phyloP scores from a whole-genome alignment of 805 yeast species.

The Myxozyma nipponensis region DNA sequence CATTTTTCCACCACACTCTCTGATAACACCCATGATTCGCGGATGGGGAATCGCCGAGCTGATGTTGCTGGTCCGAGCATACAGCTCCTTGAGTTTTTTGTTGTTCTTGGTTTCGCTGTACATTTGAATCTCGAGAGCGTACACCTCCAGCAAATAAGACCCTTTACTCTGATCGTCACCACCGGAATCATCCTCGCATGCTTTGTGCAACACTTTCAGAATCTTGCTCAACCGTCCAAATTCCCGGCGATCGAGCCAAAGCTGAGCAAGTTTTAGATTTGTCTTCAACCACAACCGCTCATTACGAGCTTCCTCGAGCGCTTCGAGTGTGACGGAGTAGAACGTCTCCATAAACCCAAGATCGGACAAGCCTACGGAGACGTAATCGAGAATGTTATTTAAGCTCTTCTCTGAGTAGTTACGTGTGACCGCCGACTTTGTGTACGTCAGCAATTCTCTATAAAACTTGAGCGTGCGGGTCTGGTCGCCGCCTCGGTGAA shows the following conservation, averaged over 20 bases:
- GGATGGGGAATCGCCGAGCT: conserved; percentile 73
- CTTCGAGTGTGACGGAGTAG: conserved; percentile 31
- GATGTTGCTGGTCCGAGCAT: conserved; percentile 47
- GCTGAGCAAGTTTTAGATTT: conserved; percentile 35
- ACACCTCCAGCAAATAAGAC: conserved; percentile 51
- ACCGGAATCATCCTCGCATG: conserved; percentile 28
- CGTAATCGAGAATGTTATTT: conserved; percentile 34
- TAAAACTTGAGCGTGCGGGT: conserved; percentile 30
- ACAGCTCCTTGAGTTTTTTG: conserved; percentile 44
- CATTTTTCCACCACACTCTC: conserved; percentile 72
- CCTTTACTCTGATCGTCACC: conserved; percentile 30
- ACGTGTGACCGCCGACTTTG: conserved; percentile 29
- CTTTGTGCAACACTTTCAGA: conserved; percentile 22
- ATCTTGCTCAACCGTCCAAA: conserved; percentile 22
- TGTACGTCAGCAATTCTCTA: conserved; percentile 27
- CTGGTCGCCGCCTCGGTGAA: conserved; percentile 19
- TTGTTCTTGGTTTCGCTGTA: conserved; percentile 42
- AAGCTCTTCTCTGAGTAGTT: conserved; percentile 39
- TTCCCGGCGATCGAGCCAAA: conserved; percentile 33
- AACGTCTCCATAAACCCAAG: conserved; percentile 31
- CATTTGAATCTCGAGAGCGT: conserved; percentile 62
- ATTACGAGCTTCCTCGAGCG: conserved; percentile 30
- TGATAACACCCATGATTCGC: conserved; percentile 63
- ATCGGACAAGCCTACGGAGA: conserved; percentile 26
- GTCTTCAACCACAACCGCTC: conserved; percentile 36